Evolutionary conservation across 2,329 filamentous ascomycete species (phyloP).

Genomic region (Aspergillus cejpii): DNA sequence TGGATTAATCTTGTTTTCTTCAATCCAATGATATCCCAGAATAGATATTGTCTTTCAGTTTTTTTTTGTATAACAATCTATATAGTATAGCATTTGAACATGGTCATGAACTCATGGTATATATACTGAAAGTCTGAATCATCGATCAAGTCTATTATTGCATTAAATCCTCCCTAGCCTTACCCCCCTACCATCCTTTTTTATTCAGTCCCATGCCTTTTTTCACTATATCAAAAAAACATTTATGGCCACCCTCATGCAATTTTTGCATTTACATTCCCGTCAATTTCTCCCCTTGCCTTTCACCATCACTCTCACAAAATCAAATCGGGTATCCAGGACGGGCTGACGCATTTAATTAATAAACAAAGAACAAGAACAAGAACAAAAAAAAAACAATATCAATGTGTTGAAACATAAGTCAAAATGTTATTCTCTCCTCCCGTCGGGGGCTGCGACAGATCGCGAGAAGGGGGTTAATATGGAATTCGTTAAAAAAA

Average conservation of each 20-base stretch:
- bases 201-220: neutral
- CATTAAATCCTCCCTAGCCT: neutral
- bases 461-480: conserved; percentile 1
- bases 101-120: too few relatives aligned
- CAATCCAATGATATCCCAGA: neutral
- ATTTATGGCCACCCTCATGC: too few relatives aligned
- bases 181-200: neutral
- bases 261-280: too few relatives aligned
- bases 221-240: too few relatives aligned
- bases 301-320: conserved; percentile 1
- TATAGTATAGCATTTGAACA: too few relatives aligned
- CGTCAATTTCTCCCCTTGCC: too few relatives aligned
- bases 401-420: conserved; percentile 21
- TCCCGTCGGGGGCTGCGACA: neutral
- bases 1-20: neutral
- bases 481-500: conserved; percentile 8
- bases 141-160: neutral
- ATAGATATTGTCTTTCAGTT: neutral
- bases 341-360: conserved; percentile 2
- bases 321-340: conserved; percentile 33
- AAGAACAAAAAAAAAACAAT: neutral
- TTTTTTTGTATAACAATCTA: neutral
- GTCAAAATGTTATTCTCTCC: neutral
- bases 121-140: too few relatives aligned
- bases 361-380: conserved; percentile 7